Conservation (phyloP, 202 grass and related monocot species). For the Alloteropsis angusta region DNA sequence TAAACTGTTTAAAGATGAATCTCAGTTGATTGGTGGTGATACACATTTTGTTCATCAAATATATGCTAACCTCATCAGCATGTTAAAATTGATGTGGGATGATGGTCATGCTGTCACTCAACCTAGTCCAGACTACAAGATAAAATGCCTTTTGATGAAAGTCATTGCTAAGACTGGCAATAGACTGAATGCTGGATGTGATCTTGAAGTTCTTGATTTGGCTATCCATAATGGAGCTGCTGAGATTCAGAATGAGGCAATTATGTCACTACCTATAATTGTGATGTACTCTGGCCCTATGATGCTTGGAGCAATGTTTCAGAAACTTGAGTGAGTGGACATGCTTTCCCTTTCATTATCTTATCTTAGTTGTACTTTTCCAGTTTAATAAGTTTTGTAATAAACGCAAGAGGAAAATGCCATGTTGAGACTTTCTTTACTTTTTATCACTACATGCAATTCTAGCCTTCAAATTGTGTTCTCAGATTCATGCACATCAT, state of each 20-base stretch:
- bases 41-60: slow-evolving; percentile 28
- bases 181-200: slow-evolving; percentile 37
- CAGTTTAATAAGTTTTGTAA: background rate
- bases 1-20: slow-evolving; percentile 34
- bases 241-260: slow-evolving; percentile 63
- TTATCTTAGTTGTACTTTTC: background rate
- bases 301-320: slow-evolving; percentile 53
- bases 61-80: slow-evolving; percentile 41
- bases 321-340: slow-evolving; percentile 73
- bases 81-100: slow-evolving; percentile 60
- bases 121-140: slow-evolving; percentile 36
- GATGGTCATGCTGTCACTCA: slow-evolving; percentile 23
- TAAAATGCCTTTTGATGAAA: slow-evolving; percentile 71
- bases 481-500: background rate
- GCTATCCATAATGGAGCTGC: slow-evolving; percentile 53
- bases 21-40: slow-evolving; percentile 28
- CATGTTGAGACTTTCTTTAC: slow-evolving; percentile 3
- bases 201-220: slow-evolving; percentile 68
- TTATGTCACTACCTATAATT: slow-evolving; percentile 73
- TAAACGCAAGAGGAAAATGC: background rate
- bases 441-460: background rate
- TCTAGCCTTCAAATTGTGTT: slow-evolving; percentile 1
- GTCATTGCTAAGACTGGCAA: slow-evolving; percentile 50
- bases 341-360: slow-evolving; percentile 13
- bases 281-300: slow-evolving; percentile 59